phyloP scores from a whole-genome alignment of 257 asterid genomes.

The Datura wrightii region DNA sequence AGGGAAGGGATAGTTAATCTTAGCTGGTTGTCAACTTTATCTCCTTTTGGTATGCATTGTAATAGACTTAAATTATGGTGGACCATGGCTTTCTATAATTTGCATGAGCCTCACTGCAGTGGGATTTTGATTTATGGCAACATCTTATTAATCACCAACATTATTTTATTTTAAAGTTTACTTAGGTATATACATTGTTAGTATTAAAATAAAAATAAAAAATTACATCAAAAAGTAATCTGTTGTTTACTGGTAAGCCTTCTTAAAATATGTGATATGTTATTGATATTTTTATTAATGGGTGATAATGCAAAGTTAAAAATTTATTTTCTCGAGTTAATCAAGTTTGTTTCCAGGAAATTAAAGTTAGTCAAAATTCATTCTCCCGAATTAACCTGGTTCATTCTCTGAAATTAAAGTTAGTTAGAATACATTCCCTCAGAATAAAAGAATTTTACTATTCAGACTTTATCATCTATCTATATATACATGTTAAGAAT shows the following conservation, averaged over 20 bases:
- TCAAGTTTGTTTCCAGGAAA: neutral
- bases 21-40: constrained; percentile 42
- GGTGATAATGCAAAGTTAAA: neutral
- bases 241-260: neutral
- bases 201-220: neutral
- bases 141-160: neutral
- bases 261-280: neutral
- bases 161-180: neutral
- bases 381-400: too few relatives aligned
- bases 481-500: neutral
- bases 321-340: neutral
- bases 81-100: constrained; percentile 55
- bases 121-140: constrained; percentile 38
- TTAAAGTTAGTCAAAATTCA: neutral
- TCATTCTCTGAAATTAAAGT: too few relatives aligned
- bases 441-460: neutral
- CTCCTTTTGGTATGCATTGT: constrained; percentile 51
- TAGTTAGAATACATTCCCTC: too few relatives aligned
- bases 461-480: neutral
- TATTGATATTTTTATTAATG: neutral
- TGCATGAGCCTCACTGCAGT: constrained; percentile 48
- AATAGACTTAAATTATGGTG: constrained; percentile 50
- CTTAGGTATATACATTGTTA: neutral
- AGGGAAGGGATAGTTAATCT: constrained; percentile 40
- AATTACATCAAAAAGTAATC: neutral